Base-by-base conservation (phyloP, 2,329 filamentous ascomycete genomes). In the Dichotomopilus funicola region DNA sequence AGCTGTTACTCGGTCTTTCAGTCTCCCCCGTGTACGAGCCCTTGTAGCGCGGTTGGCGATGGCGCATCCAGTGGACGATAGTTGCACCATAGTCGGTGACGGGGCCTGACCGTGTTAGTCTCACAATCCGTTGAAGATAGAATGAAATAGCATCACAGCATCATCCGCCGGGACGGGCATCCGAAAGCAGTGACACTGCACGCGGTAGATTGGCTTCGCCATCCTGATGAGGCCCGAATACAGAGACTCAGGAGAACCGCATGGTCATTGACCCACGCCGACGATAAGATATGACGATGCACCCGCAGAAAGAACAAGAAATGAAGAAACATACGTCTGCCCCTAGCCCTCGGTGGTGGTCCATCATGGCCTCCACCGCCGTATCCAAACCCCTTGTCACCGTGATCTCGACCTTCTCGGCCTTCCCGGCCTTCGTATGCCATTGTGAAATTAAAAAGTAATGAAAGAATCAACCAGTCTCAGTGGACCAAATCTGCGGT, bases 11-110 rank as follows among this genome's bases (percentile, higher is more conserved):
- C 0, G 91, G 91, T 56, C 92, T 78, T 72, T 96, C 92, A 45
- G 80, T 76, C 73, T 96, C 91, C 64, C 90, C 83, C 58, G 78
- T 77, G 64, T 85, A 85, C 5, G 80, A 77, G 55, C 85, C 85
- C 68, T 85, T 87, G 72, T 89, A 92, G 63, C 85, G 85, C 34
- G 88, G 86, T 65, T 84, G 81, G 55, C 92, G 84, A 67, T 90
- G 83, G 66, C 88, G 87, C 81, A 95, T 89, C 89, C 90, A 99
- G 71, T 95, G 89, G 51, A 88, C 86, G 69, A 95, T 82, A 8
- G 90, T 94, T 31, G 91, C 87, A 66, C 90, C 88, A 79, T 96
- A 96, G 72, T 96, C 91, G 45, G 91, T 96, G 11, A 95, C 89
- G 45, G 91, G 88, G 61, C 91, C 90, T 95, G 42, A 12, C 37